Percentiles rank a stretch among this genome's conserved stretches.
These are phyloP conservation scores for Venturia oleaginea DNA, from an alignment of 2,329 filamentous ascomycete species.

Conservation along the genomic window DNA sequence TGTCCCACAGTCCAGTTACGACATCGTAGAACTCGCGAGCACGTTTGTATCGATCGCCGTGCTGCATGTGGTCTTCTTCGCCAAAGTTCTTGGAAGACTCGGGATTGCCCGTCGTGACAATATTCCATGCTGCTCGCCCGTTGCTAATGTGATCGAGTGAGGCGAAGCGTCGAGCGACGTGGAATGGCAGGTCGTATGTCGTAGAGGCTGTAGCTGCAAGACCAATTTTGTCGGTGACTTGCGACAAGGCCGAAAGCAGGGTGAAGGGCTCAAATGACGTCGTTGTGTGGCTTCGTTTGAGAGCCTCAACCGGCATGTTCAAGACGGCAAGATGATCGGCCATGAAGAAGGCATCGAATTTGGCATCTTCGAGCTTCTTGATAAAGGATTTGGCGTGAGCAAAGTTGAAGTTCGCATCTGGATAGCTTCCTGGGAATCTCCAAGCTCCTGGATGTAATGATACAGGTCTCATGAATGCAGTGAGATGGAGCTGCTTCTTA, in stretches of 20 bases:
- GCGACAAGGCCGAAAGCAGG: constrained; percentile 40
- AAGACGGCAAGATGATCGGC: constrained; percentile 46
- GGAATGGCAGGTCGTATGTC: constrained; percentile 47
- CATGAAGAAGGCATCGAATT: constrained; percentile 51
- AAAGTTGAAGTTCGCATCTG: constrained; percentile 51
- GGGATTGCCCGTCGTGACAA: constrained; percentile 45
- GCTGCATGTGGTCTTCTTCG: constrained; percentile 41
- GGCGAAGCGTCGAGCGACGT: constrained; percentile 45
- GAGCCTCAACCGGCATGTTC: constrained; percentile 48
- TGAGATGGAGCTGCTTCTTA: constrained; percentile 40
- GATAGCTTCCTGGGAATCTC: constrained; percentile 46
- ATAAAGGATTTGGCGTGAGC: constrained; percentile 45
- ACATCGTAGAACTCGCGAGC: constrained; percentile 46
- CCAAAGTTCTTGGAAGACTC: constrained; percentile 46
- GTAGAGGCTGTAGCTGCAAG: constrained; percentile 47
- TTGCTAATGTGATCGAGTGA: constrained; percentile 44
- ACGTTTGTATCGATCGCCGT: constrained; percentile 41
- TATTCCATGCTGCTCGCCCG: constrained; percentile 46
- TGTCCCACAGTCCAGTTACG: constrained; percentile 45
- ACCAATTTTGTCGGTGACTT: constrained; percentile 41
- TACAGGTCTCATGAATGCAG: constrained; percentile 51
- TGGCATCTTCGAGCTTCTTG: constrained; percentile 44
- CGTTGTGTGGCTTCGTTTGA: constrained; percentile 49
- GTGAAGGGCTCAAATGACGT: constrained; percentile 51
- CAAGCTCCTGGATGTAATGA: constrained; percentile 48